Percentiles rank a stretch among this genome's conserved stretches.
phyloP scores from a whole-genome alignment of 1,139 yeast genomes.

The Debaryomyces psychrophilus region DNA sequence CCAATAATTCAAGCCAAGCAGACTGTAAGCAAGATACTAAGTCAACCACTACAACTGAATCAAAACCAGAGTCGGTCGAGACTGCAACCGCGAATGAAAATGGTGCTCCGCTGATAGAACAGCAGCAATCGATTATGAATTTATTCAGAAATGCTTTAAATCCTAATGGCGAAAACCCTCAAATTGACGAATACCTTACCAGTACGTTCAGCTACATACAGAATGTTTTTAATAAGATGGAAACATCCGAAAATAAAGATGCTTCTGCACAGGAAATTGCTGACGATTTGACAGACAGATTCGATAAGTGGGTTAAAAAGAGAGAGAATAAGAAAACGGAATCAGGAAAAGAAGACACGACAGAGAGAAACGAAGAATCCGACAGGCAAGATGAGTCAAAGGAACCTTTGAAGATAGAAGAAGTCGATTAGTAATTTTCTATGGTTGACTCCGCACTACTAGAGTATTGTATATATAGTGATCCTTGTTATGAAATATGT shows the following conservation, averaged over 20 bases:
- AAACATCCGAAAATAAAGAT: slow-evolving; percentile 34
- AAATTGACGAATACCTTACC: slow-evolving; percentile 33
- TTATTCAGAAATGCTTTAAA: slow-evolving; percentile 27
- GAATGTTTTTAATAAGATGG: slow-evolving; percentile 33
- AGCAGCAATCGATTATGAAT: slow-evolving; percentile 21
- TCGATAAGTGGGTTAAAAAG: slow-evolving; percentile 33
- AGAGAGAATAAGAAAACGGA: slow-evolving; percentile 20
- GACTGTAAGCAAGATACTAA: background rate
- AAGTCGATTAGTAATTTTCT: background rate
- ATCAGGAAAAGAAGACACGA: slow-evolving; percentile 11
- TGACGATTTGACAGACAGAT: slow-evolving; percentile 34
- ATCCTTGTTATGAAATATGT: background rate
- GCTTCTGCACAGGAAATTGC: slow-evolving; percentile 44
- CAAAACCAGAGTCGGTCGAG: background rate
- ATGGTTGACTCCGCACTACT: background rate
- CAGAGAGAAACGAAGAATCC: slow-evolving; percentile 7
- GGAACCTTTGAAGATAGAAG: background rate
- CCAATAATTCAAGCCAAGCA: background rate
- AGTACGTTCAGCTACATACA: slow-evolving; percentile 34
- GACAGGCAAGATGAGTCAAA: background rate
- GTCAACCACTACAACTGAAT: background rate
- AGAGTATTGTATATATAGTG: background rate
- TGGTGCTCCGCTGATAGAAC: slow-evolving; percentile 19
- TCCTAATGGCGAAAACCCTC: slow-evolving; percentile 34
- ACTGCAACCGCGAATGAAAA: slow-evolving; percentile 16